These are phyloP conservation scores for Aspergillus heteromorphus DNA, from an alignment of 495 filamentous ascomycete genomes.

Conservation along the genomic window DNA sequence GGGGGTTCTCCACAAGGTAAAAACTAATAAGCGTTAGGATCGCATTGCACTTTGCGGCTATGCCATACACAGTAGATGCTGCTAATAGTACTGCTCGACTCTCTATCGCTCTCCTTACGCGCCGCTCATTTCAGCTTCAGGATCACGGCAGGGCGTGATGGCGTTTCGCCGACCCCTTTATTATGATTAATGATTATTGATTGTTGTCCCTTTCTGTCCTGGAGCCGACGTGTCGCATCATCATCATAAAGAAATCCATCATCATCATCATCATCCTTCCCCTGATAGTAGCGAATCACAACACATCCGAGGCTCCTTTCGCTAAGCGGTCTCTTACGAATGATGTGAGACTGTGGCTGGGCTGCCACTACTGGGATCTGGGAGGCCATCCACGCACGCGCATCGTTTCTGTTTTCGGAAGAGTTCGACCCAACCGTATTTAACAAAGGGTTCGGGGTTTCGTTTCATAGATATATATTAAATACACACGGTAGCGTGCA, in stretches of 20 bases:
- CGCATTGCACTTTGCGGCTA: not conserved
- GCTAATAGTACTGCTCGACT: not conserved
- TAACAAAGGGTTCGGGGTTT: no score
- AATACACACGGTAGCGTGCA: no score
- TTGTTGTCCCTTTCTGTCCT: not conserved
- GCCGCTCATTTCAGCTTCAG: no score
- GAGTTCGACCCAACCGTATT: no score
- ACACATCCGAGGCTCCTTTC: not conserved
- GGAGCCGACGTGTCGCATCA: not conserved
- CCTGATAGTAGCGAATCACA: not conserved
- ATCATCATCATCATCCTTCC: no score
- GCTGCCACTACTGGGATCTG: not conserved
- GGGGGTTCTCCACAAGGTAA: not conserved
- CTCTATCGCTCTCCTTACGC: not conserved
- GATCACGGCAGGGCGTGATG: no score
- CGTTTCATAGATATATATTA: no score
- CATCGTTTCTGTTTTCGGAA: not conserved
- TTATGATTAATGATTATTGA: no score
- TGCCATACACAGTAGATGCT: no score
- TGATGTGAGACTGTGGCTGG: not conserved
- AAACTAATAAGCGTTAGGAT: not conserved
- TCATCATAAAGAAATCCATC: not conserved
- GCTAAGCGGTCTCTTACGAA: not conserved
- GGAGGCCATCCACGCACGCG: not conserved
- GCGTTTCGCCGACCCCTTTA: no score